Percentiles rank a stretch among this genome's conserved stretches.
These are phyloP conservation scores for Curvularia hawaiiensis DNA, from an alignment of 2,329 filamentous ascomycete species.

Conservation along the genomic window DNA sequence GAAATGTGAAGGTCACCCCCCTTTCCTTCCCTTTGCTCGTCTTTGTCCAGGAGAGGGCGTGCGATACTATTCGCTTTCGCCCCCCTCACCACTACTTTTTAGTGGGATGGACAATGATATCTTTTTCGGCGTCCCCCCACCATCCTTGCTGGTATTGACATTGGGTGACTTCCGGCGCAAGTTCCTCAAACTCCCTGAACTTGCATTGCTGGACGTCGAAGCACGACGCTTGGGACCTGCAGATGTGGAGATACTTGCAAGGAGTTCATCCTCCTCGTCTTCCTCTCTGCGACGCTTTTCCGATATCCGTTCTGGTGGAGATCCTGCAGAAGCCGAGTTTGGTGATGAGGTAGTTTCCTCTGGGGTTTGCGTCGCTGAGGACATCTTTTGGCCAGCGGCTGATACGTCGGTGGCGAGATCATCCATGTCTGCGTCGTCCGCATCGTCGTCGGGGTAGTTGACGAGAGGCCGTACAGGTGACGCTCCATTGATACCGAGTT, in stretches of 20 bases:
- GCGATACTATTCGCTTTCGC: conserved; percentile 35
- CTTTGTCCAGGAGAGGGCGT: conserved; percentile 1
- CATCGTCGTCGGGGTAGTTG: conserved; percentile 92
- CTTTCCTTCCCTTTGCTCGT: conserved; percentile 15
- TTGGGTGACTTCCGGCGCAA: conserved; percentile 51
- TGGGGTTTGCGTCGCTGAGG: conserved; percentile 30
- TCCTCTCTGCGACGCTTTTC: conserved; percentile 93
- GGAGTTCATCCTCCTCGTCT: conserved; percentile 82
- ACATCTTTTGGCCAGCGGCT: conserved; percentile 35
- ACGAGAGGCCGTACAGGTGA: conserved; percentile 73
- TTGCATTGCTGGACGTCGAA: conserved; percentile 42
- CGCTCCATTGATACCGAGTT: conserved; percentile 63
- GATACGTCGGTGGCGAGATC: conserved; percentile 55
- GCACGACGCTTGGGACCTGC: conserved; percentile 53
- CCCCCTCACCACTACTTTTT: conserved; percentile 43
- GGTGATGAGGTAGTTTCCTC: conserved; percentile 32
- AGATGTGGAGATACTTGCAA: conserved; percentile 75
- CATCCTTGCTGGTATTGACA: conserved; percentile 52
- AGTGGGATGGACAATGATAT: conserved; percentile 49
- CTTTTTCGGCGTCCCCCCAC: conserved; percentile 46
- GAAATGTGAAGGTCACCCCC: conserved; percentile 27
- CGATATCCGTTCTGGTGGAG: conserved; percentile 73
- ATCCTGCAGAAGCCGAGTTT: conserved; percentile 26
- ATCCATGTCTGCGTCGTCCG: conserved; percentile 62
- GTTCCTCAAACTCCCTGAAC: conserved; percentile 40